These are phyloP conservation scores for Quercus phellos DNA, from an alignment of 331 rosid genomes.

Conservation along the genomic window DNA sequence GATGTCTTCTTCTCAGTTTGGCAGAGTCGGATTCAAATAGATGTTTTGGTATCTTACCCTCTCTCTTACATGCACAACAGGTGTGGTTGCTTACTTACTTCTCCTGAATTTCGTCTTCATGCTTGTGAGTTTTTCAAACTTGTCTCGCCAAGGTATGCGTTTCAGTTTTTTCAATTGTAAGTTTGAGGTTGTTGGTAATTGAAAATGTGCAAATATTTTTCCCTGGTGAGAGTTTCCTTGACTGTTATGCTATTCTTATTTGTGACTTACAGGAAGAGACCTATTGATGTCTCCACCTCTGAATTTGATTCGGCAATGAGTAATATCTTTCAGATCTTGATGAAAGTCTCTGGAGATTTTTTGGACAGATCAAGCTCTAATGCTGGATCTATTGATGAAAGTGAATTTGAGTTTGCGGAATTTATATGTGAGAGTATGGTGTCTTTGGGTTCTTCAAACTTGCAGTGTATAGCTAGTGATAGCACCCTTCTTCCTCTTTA, in stretches of 20 bases:
- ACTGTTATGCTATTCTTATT: slow-evolving; percentile 17
- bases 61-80: slow-evolving; percentile 44
- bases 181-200: background rate
- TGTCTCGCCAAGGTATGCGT: slow-evolving; percentile 70
- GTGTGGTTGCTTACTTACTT: slow-evolving; percentile 82
- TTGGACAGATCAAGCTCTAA: slow-evolving; percentile 50
- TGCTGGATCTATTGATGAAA: slow-evolving; percentile 57
- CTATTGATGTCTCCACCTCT: slow-evolving; percentile 53
- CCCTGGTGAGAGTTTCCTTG: slow-evolving; percentile 10
- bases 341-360: slow-evolving; percentile 71
- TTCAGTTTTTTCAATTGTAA: background rate
- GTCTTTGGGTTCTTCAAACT: slow-evolving; percentile 73
- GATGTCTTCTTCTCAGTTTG: slow-evolving; percentile 29
- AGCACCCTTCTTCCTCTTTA: slow-evolving; percentile 48
- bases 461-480: slow-evolving; percentile 79
- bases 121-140: slow-evolving; percentile 95
- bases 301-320: slow-evolving; percentile 80
- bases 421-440: slow-evolving; percentile 83
- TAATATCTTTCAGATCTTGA: slow-evolving; percentile 57
- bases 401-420: slow-evolving; percentile 72
- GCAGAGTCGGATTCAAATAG: slow-evolving; percentile 13
- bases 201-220: background rate
- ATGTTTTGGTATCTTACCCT: slow-evolving; percentile 9
- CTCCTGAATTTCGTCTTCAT: slow-evolving; percentile 90
- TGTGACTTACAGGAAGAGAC: slow-evolving; percentile 69